Conservation (phyloP, 345 rosid species). For the Citrus maxima region DNA sequence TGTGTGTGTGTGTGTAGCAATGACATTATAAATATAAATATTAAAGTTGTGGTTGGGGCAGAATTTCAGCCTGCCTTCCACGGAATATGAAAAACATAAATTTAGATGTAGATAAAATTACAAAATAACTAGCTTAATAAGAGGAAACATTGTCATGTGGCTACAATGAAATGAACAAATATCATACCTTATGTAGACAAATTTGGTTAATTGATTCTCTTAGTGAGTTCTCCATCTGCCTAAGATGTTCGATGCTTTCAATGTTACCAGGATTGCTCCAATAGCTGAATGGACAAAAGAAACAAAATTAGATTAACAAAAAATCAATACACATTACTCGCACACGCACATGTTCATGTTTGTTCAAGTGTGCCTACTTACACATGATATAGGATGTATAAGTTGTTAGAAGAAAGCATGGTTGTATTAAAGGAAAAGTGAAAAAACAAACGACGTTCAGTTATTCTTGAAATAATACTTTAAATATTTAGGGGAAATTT, state of each 20-base stretch:
- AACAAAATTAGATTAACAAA: background rate
- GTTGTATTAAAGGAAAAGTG: background rate
- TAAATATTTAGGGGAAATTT: background rate
- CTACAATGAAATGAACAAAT: background rate
- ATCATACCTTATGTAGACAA: slow-evolving; percentile 52
- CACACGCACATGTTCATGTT: background rate
- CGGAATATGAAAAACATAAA: background rate
- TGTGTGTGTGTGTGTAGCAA: background rate
- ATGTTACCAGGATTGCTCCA: slow-evolving; percentile 71
- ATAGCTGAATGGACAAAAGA: slow-evolving; percentile 41
- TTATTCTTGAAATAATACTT: background rate
- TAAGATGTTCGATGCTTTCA: slow-evolving; percentile 59
- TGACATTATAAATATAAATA: background rate
- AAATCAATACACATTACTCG: background rate
- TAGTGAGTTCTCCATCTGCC: slow-evolving; percentile 75
- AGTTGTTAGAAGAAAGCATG: background rate
- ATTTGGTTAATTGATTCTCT: slow-evolving; percentile 57
- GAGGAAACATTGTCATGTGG: background rate
- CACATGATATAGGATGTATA: background rate
- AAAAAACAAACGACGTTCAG: background rate
- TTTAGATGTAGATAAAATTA: too few relatives aligned
- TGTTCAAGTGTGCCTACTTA: background rate
- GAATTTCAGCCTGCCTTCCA: background rate
- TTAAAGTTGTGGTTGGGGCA: background rate
- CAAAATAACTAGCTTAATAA: background rate